Base-by-base conservation (phyloP, 1,284 basidiomycete genomes). In the Amylostereum chailletii region DNA sequence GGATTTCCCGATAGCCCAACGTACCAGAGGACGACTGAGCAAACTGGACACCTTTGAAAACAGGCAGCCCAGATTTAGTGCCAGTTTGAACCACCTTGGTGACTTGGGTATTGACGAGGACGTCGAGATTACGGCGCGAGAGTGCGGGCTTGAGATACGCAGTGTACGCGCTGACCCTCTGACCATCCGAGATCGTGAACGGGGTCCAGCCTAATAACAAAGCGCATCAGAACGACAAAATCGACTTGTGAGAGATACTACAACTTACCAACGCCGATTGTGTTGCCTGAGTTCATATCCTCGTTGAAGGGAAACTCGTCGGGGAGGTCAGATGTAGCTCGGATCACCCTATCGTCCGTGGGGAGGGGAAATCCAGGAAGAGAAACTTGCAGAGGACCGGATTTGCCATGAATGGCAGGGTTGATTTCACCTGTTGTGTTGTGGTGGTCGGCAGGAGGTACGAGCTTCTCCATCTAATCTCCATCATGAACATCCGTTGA, bases 31-130 rank as follows among this genome's bases (percentile, higher is more conserved):
- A 32, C 29, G 53, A 55, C 33, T 57, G 49, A 19, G 61, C 58
- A 46, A 69, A 64, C 45, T 68, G 62, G 2, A 73, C 67, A 2
- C 49, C 54, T 26, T 60, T 56, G 48, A 74, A 66, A 4, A 51
- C 46, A 19, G 62, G 63, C 1, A 46, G 49, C n/a, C 49, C 52
- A 3, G 52, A 29, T 11, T 47, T 53, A n/a, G 45, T 51, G 2
- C 53, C 51, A 0, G 63, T 63, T 29, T 62, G 59, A 8, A 72
- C 29, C 1, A 76, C 51, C 39, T 65, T 64, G 1, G 65, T 69
- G 4, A 70, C 74, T 29, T 65, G 66, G 2, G 70, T 65, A 43
- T 72, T 63, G 27, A 74, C 51, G 1, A 75, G 58, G 32, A 77
- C 62, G 47, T 71, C 66, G 3, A 77, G 52, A 53, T 76, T 77